phyloP scores from a whole-genome alignment of 164 flowering plant species.

The Piper betle region DNA sequence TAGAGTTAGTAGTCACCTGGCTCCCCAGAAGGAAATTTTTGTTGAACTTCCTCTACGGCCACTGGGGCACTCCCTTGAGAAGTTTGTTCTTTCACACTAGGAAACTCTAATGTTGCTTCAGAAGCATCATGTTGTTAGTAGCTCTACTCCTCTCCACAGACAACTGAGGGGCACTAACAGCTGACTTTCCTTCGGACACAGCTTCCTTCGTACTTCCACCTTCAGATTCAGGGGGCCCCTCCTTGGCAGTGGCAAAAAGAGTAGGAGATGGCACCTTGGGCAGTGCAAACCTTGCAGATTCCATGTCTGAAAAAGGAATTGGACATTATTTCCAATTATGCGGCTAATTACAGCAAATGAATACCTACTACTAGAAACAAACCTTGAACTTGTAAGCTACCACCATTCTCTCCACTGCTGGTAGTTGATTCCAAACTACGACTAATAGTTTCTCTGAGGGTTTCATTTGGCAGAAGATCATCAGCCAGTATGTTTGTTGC shows the following conservation, averaged over 20 bases:
- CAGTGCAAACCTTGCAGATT: constrained; percentile 52
- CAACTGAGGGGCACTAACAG: constrained; percentile 19
- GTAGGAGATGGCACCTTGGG: constrained; percentile 61
- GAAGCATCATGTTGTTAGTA: constrained; percentile 32
- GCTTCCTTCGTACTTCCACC: constrained; percentile 19
- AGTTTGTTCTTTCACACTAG: constrained; percentile 45
- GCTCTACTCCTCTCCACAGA: constrained; percentile 22
- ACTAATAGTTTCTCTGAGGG: constrained; percentile 78
- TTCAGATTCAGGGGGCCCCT: constrained; percentile 23
- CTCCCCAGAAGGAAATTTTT: constrained; percentile 54
- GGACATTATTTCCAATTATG: not conserved
- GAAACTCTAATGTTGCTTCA: constrained; percentile 63
- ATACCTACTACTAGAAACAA: constrained; percentile 2
- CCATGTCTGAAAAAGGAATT: constrained; percentile 40
- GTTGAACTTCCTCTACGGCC: constrained; percentile 83
- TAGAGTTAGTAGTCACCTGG: constrained; percentile 40
- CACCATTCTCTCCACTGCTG: constrained; percentile 77
- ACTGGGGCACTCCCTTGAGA: constrained; percentile 69
- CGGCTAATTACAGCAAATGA: not conserved
- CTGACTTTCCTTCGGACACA: constrained; percentile 21
- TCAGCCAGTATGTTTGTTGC: constrained; percentile 79
- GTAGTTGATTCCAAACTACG: constrained; percentile 76
- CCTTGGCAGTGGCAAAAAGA: constrained; percentile 58
- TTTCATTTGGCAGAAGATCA: constrained; percentile 89
- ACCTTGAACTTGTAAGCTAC: constrained; percentile 80